Percentiles rank a stretch among this genome's conserved stretches.
Conservation (phyloP, 2,329 filamentous ascomycete genomes). For the Ploettnerulaceae sp. region DNA sequence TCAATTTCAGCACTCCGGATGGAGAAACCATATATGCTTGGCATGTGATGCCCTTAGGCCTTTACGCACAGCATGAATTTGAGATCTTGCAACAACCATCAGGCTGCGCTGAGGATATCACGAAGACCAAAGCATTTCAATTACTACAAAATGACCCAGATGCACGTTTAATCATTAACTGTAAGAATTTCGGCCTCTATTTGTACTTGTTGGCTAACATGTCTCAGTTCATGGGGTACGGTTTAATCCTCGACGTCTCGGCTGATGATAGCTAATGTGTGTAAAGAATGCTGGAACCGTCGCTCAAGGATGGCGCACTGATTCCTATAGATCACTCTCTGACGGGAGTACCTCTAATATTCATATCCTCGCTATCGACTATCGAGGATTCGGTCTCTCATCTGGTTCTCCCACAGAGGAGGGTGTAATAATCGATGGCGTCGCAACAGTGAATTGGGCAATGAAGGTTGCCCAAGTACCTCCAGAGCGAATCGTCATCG, state of each 20-base stretch:
- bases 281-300: slow-evolving; percentile 78
- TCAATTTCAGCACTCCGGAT: slow-evolving; percentile 70
- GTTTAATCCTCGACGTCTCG: background rate
- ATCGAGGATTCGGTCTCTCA: slow-evolving; percentile 80
- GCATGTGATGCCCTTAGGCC: slow-evolving; percentile 78
- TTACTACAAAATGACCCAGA: slow-evolving; percentile 59
- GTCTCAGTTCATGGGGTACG: slow-evolving; percentile 58
- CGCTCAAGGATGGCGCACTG: slow-evolving; percentile 70
- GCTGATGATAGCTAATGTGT: slow-evolving; percentile 8
- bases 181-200: slow-evolving; percentile 38
- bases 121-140: slow-evolving; percentile 52
- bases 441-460: slow-evolving; percentile 68
- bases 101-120: slow-evolving; percentile 44
- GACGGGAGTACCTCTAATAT: slow-evolving; percentile 63
- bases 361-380: slow-evolving; percentile 85
- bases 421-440: slow-evolving; percentile 75
- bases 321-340: slow-evolving; percentile 72
- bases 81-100: slow-evolving; percentile 48
- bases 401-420: slow-evolving; percentile 75
- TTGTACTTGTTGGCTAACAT: slow-evolving; percentile 12
- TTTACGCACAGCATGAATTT: slow-evolving; percentile 69
- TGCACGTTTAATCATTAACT: slow-evolving; percentile 59
- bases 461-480: slow-evolving; percentile 60
- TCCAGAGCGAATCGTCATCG: slow-evolving; percentile 67
- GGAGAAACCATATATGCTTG: slow-evolving; percentile 78